Evolutionary conservation across 2,329 filamentous ascomycete species (phyloP), one percentile per base, ranked within the genome.

Genomic region (Aureobasidium sp.): DNA sequence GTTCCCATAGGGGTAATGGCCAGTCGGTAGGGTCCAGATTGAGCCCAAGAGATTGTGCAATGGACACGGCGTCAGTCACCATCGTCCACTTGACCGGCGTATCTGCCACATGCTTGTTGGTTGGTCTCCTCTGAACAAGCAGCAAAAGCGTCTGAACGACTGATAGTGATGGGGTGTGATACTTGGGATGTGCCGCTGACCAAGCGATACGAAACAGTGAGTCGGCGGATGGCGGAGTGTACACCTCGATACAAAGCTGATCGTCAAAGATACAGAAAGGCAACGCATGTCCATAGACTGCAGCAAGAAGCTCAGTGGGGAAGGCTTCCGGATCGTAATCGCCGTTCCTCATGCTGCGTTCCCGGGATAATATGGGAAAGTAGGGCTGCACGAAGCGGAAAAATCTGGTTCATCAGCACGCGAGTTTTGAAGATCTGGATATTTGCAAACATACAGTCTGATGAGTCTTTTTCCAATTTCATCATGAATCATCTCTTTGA

Each of bases 1-100:
- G 80, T 67, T 88, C 86, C 84, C 84, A 87, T 0, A 75, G 72
- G 1, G 85, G 84, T 45, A 88, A 82, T 12, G 81, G 79, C 86
- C 86, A 88, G 22, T 76, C 72, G 0, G 82, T 80, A 65, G 84
- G 85, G 68, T 88, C 84, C 1, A 86, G 75, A 60, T 86, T 82
- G 12, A 86, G 74, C 0, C 84, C 84, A 0, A 86, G 75, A 37
- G 83, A 81, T 67, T 86, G 82, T 0, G 79, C 81, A 48, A 85
- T 77, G 42, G 80, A 78, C n/a, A 85, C 79, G 14, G 70, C 70
- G 11, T 67, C 65, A 8, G 67, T 67, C 67, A 73, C 71, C 64
- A 72, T 69, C 22, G 69, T 68, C 67, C 70, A 71, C 58, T 72
- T 73, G 63, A 70, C 68, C 3, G 71, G 70, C 5, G 70, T 72